Percentiles rank a stretch among this genome's conserved stretches.
Evolutionary conservation across 495 filamentous ascomycete species (phyloP).

Genomic region (Pyrenula massariospora): DNA sequence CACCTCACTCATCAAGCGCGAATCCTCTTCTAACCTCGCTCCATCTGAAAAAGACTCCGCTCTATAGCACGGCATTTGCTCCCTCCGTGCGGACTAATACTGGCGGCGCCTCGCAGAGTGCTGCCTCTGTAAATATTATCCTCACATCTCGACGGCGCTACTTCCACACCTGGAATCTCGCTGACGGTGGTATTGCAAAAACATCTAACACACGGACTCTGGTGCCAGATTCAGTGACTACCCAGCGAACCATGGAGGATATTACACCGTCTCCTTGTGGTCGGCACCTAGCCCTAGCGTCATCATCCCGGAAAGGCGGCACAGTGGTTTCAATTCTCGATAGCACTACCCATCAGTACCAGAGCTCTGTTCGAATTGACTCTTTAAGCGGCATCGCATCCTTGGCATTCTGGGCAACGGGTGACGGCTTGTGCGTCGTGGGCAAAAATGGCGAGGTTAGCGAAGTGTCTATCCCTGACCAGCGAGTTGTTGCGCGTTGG

Average conservation of each 20-base stretch:
- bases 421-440: conserved; percentile 63
- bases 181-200: conserved; percentile 70
- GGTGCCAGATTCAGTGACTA: conserved; percentile 48
- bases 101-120: conserved; percentile 1
- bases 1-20: conserved; percentile 57
- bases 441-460: conserved; percentile 84
- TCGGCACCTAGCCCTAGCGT: conserved; percentile 68
- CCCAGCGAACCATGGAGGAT: conserved; percentile 81
- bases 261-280: conserved; percentile 82
- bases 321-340: conserved; percentile 80
- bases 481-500: conserved; percentile 68
- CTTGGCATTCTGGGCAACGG: conserved; percentile 80
- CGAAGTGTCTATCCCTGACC: conserved; percentile 65
- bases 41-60: conserved; percentile 68
- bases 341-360: conserved; percentile 76
- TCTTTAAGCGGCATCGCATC: conserved; percentile 74
- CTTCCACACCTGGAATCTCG: conserved; percentile 88
- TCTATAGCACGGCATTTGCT: conserved; percentile 70
- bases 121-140: conserved; percentile 53
- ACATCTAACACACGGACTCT: conserved; percentile 47
- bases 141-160: conserved; percentile 78
- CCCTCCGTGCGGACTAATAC: conserved; percentile 21
- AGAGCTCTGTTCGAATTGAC: conserved; percentile 70
- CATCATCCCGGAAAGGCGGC: conserved; percentile 67
- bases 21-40: conserved; percentile 85